Evolutionary conservation across 2,329 filamentous ascomycete genomes (phyloP), one percentile per base, ranked within the genome.

Genomic region (Aphanocladium album): DNA sequence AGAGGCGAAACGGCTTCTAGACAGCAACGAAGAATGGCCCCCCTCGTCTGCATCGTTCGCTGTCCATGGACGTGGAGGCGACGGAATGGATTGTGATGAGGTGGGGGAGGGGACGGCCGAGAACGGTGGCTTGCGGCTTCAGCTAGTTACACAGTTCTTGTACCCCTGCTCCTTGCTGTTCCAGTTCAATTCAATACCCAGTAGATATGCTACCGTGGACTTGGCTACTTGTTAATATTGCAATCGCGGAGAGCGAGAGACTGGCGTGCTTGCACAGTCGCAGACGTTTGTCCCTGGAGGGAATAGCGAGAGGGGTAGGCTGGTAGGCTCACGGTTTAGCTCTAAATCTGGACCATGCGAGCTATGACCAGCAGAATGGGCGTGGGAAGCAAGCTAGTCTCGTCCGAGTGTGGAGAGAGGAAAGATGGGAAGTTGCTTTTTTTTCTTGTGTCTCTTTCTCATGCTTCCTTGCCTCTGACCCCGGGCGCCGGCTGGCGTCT

Each of bases 341-440:
- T 30, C 17, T 35, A 33, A 58, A 58, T 51, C 56, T 33, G 33
- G 45, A 57, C 43, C 33, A 49, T 16, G 33, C 45, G 54, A 50
- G 56, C 46, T 43, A 41, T 58, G 35, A 45, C 35, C 23, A 50
- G 41, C 23, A 43, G 5, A 41, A 35, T 25, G 30, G 14, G 25
- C 27, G 16, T 8, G 7, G 3, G 12, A 50, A 27, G n/a, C 14
- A 39, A 35, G 54, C 55, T 30, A 16, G 30, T 47, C 30, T 47
- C 30, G 54, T n/a, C 43, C 41, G 30, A 50, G 3, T 41, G 55
- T 57, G 45, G 55, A 50, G 45, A 57, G 54, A 39, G 45, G 39
- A 43, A 57, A 39, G 43, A 57, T 9, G 30, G 39, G 54, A n/a
- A n/a, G 25, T 46, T 56, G 53, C 53, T 56, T 46, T 47, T 25